Evolutionary conservation across 805 yeast species (phyloP).

Genomic region (Metschnikowia borealis): DNA sequence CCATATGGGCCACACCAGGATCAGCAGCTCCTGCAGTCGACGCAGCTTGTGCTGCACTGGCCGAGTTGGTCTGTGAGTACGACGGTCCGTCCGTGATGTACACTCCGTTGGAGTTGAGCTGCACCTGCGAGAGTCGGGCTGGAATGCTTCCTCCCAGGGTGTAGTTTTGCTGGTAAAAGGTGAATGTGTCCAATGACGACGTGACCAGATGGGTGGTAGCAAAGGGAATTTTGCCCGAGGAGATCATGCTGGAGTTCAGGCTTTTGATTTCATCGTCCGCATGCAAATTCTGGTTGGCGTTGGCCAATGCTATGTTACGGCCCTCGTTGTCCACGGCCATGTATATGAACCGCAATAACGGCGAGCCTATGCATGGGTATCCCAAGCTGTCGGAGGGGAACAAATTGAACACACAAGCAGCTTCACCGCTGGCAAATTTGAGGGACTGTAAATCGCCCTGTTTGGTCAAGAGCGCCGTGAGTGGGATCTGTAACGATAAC

Average conservation of each 20-base stretch:
- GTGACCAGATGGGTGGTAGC: slow-evolving; percentile 25
- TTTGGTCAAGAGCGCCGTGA: slow-evolving; percentile 38
- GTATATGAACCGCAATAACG: slow-evolving; percentile 51
- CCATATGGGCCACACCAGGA: background rate
- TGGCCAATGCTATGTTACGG: slow-evolving; percentile 52
- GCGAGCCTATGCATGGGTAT: slow-evolving; percentile 52
- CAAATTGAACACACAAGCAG: slow-evolving; percentile 55
- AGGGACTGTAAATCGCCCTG: slow-evolving; percentile 37
- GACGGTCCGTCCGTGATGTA: slow-evolving; percentile 19
- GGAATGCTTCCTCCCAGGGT: slow-evolving; percentile 18
- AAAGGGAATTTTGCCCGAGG: slow-evolving; percentile 48
- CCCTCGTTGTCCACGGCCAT: slow-evolving; percentile 64
- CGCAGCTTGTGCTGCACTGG: slow-evolving; percentile 20
- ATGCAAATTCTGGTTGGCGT: slow-evolving; percentile 29
- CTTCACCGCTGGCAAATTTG: slow-evolving; percentile 48
- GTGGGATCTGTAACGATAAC: slow-evolving; percentile 46
- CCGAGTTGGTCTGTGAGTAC: slow-evolving; percentile 5
- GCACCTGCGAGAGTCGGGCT: slow-evolving; percentile 24
- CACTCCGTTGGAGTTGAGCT: slow-evolving; percentile 27
- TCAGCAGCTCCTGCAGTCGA: slow-evolving; percentile 9
- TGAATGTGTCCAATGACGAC: slow-evolving; percentile 6
- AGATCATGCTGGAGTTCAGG: slow-evolving; percentile 24
- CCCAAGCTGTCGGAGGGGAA: slow-evolving; percentile 48
- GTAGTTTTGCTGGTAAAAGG: slow-evolving; percentile 11
- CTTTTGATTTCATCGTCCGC: slow-evolving; percentile 10